Evolutionary conservation across 148 eudicot species (phyloP).

Genomic region (Polygonum aviculare): DNA sequence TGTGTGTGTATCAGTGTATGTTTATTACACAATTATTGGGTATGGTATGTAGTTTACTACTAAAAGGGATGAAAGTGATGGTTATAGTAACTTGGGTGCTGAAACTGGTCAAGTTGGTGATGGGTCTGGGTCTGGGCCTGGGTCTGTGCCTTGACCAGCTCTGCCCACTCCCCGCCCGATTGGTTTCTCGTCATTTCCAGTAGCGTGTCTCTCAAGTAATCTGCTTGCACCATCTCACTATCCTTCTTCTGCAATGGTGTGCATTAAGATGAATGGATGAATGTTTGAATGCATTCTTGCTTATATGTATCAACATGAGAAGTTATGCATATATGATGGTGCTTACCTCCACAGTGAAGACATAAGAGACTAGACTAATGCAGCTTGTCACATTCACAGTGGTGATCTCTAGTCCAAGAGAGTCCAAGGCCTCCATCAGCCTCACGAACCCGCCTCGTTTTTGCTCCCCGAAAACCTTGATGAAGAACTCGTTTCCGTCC

Average conservation of each 20-base stretch:
- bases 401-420: slow-evolving; percentile 67
- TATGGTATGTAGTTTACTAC: neutral
- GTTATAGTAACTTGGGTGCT: slow-evolving; percentile 24
- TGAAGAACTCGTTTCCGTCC: slow-evolving; percentile 77
- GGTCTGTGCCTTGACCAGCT: slow-evolving; percentile 27
- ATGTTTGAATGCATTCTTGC: no score
- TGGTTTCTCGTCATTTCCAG: slow-evolving; percentile 64
- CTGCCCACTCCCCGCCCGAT: slow-evolving; percentile 33
- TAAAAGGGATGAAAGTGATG: slow-evolving; percentile 31
- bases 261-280: no score
- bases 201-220: slow-evolving; percentile 68
- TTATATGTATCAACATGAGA: no score
- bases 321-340: neutral
- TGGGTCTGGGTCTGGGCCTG: slow-evolving; percentile 29
- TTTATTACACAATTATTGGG: neutral
- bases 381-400: slow-evolving; percentile 68
- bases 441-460: slow-evolving; percentile 78
- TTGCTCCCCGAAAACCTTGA: slow-evolving; percentile 89
- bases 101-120: slow-evolving; percentile 28
- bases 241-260: slow-evolving; percentile 44
- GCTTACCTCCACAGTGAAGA: slow-evolving; percentile 77
- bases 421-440: slow-evolving; percentile 64
- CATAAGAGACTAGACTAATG: slow-evolving; percentile 63
- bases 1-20: no score
- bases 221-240: slow-evolving; percentile 68